Evolutionary conservation across 345 rosid genomes (phyloP).

Genomic region (Nephelium lappaceum): DNA sequence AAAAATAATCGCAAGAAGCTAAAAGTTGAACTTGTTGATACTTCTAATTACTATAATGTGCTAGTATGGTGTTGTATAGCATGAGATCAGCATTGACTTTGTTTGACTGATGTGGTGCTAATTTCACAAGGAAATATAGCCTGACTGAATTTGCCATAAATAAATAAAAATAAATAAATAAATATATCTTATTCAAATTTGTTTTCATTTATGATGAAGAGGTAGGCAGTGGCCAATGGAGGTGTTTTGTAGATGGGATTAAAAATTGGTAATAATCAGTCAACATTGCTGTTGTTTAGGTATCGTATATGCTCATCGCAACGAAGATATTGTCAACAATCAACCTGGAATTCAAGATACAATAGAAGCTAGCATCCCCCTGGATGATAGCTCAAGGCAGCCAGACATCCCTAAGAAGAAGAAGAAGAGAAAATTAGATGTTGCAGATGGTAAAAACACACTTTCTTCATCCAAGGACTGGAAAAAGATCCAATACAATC

Average conservation of each 20-base stretch:
- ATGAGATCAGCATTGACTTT: too few species aligned
- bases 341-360: constrained; percentile 28
- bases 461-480: constrained; percentile 29
- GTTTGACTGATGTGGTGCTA: background rate
- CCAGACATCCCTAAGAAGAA: constrained; percentile 11
- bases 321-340: constrained; percentile 70
- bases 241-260: background rate
- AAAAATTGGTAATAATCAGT: background rate
- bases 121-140: background rate
- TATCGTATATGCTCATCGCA: constrained; percentile 77
- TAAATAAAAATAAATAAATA: background rate
- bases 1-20: background rate
- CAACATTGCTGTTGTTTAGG: constrained; percentile 40
- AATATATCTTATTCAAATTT: background rate
- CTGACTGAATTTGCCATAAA: background rate
- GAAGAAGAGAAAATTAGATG: constrained; percentile 25
- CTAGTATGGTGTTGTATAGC: too few species aligned
- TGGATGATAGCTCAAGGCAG: constrained; percentile 19
- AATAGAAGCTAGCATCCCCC: constrained; percentile 17
- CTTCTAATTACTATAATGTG: too few species aligned
- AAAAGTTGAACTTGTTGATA: too few species aligned
- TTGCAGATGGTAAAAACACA: constrained; percentile 27
- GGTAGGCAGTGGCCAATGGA: too few species aligned
- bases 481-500: constrained; percentile 54
- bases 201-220: background rate